A percentile compares a stretch with the other conserved stretches of the same genome.
phyloP scores from a whole-genome alignment of 2,329 filamentous ascomycete species.

The Macrophomina phaseolina region DNA sequence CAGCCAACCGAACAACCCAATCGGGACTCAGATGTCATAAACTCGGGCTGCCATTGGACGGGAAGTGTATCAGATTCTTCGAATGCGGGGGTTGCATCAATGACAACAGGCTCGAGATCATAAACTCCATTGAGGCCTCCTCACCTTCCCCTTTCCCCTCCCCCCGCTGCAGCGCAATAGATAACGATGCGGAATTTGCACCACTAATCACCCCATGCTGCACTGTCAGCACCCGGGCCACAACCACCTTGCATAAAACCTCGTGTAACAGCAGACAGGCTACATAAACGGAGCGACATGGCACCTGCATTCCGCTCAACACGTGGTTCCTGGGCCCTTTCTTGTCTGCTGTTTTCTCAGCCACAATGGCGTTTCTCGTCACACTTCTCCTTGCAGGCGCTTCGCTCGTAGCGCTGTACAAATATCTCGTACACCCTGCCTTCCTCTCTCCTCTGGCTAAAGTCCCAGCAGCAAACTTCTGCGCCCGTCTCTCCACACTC shows the following conservation, averaged over 20 bases:
- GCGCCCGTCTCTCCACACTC: slow-evolving; percentile 63
- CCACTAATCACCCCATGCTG: not conserved
- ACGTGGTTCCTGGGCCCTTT: not conserved
- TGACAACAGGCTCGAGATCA: not conserved
- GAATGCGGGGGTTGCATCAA: not conserved
- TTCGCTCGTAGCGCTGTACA: not conserved
- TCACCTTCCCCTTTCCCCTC: not conserved
- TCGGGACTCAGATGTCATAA: too few species aligned
- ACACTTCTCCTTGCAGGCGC: not conserved
- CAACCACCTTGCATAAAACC: not conserved
- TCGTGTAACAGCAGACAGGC: not conserved
- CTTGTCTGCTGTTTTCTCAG: not conserved
- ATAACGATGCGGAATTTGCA: not conserved
- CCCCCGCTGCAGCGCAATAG: not conserved
- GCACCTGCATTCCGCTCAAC: not conserved
- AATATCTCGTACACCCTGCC: not conserved
- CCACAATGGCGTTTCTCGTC: not conserved
- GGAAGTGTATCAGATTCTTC: not conserved
- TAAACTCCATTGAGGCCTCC: too few species aligned
- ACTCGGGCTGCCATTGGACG: not conserved
- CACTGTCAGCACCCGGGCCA: not conserved
- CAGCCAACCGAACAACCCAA: too few species aligned
- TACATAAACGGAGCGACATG: not conserved
- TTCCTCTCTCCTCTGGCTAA: slow-evolving; percentile 7
- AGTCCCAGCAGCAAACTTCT: slow-evolving; percentile 73